Evolutionary conservation across 1,284 basidiomycete genomes (phyloP).

Genomic region (Ustilago bromivora): DNA sequence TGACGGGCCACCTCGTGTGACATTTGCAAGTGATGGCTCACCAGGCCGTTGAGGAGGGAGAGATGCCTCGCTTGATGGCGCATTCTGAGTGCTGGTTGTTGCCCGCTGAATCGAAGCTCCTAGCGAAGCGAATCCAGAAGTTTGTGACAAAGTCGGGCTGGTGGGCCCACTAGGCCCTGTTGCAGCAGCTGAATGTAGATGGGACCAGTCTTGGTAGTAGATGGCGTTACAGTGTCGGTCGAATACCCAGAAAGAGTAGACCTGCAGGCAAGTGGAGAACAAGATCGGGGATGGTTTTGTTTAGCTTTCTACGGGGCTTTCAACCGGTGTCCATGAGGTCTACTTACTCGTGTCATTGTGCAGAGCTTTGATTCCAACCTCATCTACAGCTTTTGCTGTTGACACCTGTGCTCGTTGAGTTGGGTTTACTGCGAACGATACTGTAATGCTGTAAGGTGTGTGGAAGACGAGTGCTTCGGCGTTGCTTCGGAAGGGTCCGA

Average conservation of each 20-base stretch:
- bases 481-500: conserved; percentile 11
- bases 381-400: neutral
- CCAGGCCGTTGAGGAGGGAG: conserved; percentile 30
- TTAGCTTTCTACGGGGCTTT: neutral
- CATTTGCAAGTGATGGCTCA: conserved; percentile 41
- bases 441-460: neutral
- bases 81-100: conserved; percentile 22
- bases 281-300: neutral
- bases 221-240: conserved; percentile 66
- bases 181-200: conserved; percentile 40
- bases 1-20: conserved; percentile 24
- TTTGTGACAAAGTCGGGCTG: conserved; percentile 37
- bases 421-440: neutral
- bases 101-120: conserved; percentile 59
- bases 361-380: neutral
- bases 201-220: conserved; percentile 68
- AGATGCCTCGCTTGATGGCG: conserved; percentile 12
- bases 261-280: conserved; percentile 25
- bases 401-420: neutral
- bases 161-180: conserved; percentile 15
- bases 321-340: neutral
- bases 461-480: neutral
- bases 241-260: conserved; percentile 68
- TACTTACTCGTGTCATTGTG: conserved; percentile 31
- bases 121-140: conserved; percentile 51